Evolutionary conservation across 805 yeast species (phyloP).

Genomic region (Cyberlindnera xishuangbannaensis): DNA sequence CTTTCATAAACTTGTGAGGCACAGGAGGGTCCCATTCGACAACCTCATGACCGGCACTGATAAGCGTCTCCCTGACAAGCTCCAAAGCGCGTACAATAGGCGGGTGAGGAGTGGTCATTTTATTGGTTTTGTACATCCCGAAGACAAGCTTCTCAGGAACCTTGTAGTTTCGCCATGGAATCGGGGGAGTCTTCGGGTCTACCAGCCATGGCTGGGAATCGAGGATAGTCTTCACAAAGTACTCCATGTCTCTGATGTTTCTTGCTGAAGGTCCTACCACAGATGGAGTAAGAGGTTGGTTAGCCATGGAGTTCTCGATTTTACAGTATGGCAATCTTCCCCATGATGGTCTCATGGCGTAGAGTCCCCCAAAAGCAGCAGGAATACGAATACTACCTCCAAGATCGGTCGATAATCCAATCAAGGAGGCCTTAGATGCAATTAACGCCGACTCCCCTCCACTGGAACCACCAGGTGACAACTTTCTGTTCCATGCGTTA

Average conservation of each 20-base stretch:
- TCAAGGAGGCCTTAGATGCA: conserved; percentile 35
- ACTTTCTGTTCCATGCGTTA: conserved; percentile 37
- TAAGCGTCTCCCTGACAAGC: conserved; percentile 21
- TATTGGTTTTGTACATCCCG: conserved; percentile 38
- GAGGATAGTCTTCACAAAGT: conserved; percentile 26
- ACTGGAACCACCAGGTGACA: conserved; percentile 47
- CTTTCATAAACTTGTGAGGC: conserved; percentile 27
- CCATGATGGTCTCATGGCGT: conserved; percentile 37
- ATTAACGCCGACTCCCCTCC: conserved; percentile 48
- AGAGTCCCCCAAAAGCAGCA: conserved; percentile 36
- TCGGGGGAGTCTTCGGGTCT: conserved; percentile 34
- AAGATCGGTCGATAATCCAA: conserved; percentile 52
- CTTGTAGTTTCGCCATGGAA: conserved; percentile 34
- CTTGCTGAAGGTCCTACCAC: conserved; percentile 44
- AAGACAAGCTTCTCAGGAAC: conserved; percentile 34
- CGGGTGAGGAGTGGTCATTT: conserved; percentile 39
- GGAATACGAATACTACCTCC: conserved; percentile 49
- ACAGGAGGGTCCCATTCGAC: conserved; percentile 37
- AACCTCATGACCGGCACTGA: conserved; percentile 35
- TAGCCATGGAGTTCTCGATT: conserved; percentile 21
- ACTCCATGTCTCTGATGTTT: conserved; percentile 31
- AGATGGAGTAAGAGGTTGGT: conserved; percentile 22
- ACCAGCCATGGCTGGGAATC: conserved; percentile 34
- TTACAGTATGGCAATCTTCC: conserved; percentile 32
- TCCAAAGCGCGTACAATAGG: conserved; percentile 46